phyloP scores from a whole-genome alignment of 495 filamentous ascomycete genomes.

The Xylaria venustula region DNA sequence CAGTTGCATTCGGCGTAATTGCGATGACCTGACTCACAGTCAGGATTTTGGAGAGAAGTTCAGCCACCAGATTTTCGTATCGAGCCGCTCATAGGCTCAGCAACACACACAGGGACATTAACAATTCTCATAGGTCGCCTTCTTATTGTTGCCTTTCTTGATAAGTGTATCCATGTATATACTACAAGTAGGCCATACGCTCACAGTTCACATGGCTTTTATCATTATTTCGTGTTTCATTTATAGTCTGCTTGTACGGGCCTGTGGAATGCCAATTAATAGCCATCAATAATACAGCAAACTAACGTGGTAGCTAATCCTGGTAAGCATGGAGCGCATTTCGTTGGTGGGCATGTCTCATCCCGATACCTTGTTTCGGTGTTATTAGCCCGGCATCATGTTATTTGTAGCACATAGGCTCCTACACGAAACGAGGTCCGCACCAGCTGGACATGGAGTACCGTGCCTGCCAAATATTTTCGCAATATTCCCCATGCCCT shows the following conservation, averaged over 20 bases:
- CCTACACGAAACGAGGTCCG: constrained; percentile 10
- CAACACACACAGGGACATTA: not conserved
- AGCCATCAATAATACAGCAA: not conserved
- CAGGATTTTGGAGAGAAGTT: not conserved
- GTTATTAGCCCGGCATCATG: constrained; percentile 1
- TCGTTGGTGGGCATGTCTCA: constrained; percentile 12
- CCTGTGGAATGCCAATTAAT: not conserved
- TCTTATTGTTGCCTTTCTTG: not conserved
- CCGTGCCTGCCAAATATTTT: not conserved
- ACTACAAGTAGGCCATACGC: not conserved
- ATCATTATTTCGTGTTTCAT: not conserved
- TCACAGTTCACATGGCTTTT: not conserved
- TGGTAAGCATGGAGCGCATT: not conserved
- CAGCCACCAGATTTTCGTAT: constrained; percentile 5
- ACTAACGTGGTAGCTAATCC: not conserved
- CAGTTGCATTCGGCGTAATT: constrained; percentile 10
- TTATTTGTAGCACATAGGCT: constrained; percentile 7
- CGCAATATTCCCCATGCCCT: not conserved
- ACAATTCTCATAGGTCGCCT: not conserved
- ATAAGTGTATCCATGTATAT: not conserved
- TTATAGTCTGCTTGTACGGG: not conserved
- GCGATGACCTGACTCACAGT: constrained; percentile 8
- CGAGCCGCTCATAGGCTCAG: not conserved
- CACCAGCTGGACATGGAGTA: not conserved
- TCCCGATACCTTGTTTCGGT: constrained; percentile 12